Evolutionary conservation across 139 green algal species (phyloP).

Genomic region (Edaphochlamys debaryana): DNA sequence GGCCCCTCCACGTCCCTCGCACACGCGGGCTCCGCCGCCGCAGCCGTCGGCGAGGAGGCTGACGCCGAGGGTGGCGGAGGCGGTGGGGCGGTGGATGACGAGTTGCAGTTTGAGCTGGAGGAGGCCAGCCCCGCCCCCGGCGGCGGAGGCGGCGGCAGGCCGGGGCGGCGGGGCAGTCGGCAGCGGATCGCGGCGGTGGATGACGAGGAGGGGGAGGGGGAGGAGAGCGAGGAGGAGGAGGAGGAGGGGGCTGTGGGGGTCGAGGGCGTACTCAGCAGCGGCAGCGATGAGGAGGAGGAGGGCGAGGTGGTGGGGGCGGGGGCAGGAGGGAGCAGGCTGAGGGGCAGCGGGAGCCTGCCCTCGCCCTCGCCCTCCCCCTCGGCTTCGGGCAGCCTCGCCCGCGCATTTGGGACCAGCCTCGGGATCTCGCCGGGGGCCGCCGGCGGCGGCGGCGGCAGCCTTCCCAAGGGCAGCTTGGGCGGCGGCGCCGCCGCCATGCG

Average conservation of each 20-base stretch:
- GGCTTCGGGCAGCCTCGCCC: background rate
- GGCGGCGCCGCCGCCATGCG: too few relatives aligned
- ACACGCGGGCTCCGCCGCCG: too few relatives aligned
- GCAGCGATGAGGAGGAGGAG: constrained; percentile 11
- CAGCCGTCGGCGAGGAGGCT: background rate
- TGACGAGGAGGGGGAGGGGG: background rate
- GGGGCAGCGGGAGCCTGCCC: too few relatives aligned
- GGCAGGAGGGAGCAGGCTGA: too few relatives aligned
- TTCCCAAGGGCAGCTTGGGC: background rate
- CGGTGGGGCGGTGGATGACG: constrained; percentile 34
- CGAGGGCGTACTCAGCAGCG: background rate
- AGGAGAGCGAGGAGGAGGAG: background rate
- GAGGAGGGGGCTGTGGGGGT: background rate
- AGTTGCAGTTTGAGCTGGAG: constrained; percentile 45
- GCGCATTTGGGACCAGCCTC: background rate
- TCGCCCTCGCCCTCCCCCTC: background rate
- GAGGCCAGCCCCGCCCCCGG: too few relatives aligned
- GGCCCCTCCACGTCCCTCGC: too few relatives aligned
- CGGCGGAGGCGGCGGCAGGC: too few relatives aligned
- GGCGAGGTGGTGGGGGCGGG: background rate
- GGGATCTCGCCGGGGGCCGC: background rate
- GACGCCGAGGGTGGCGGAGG: background rate
- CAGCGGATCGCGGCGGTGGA: too few relatives aligned
- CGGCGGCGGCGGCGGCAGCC: background rate
- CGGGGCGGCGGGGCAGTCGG: too few relatives aligned